phyloP scores from a whole-genome alignment of 169 alveolate genomes.

The Eimeria sp. region DNA sequence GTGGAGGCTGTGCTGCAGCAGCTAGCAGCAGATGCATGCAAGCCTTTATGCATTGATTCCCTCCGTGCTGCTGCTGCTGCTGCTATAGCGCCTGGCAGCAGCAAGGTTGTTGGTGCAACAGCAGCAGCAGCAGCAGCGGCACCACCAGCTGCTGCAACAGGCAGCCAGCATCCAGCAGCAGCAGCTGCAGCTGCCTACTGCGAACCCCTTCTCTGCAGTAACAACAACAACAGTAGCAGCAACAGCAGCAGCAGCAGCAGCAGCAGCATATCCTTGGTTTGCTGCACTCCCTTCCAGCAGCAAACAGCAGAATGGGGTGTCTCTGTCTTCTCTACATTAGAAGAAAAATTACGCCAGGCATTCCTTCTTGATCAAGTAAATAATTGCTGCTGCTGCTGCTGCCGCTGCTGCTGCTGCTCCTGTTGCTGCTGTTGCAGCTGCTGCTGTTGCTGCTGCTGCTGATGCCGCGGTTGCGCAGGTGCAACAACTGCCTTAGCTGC shows the following conservation, averaged over 20 bases:
- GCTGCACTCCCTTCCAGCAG: slow-evolving; percentile 39
- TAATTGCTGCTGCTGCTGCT: slow-evolving; percentile 8
- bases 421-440: neutral
- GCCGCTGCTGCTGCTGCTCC: slow-evolving; percentile 40
- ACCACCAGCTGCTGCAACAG: neutral
- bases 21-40: slow-evolving; percentile 23
- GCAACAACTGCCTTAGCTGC: neutral
- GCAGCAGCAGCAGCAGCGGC: slow-evolving; percentile 16
- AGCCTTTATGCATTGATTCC: neutral
- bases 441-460: neutral
- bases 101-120: neutral
- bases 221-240: neutral
- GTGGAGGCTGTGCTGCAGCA: slow-evolving; percentile 44
- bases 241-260: slow-evolving; percentile 23
- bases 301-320: slow-evolving; percentile 21
- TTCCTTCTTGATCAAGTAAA: neutral
- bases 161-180: slow-evolving; percentile 5
- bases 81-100: neutral
- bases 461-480: neutral
- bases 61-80: slow-evolving; percentile 52
- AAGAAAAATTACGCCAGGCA: slow-evolving; percentile 1
- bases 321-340: neutral
- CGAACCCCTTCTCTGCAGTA: neutral
- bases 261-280: slow-evolving; percentile 28
- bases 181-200: neutral